These are phyloP conservation scores for Gnetum montanum DNA, from an alignment of 75 land plant species.

Conservation along the genomic window DNA sequence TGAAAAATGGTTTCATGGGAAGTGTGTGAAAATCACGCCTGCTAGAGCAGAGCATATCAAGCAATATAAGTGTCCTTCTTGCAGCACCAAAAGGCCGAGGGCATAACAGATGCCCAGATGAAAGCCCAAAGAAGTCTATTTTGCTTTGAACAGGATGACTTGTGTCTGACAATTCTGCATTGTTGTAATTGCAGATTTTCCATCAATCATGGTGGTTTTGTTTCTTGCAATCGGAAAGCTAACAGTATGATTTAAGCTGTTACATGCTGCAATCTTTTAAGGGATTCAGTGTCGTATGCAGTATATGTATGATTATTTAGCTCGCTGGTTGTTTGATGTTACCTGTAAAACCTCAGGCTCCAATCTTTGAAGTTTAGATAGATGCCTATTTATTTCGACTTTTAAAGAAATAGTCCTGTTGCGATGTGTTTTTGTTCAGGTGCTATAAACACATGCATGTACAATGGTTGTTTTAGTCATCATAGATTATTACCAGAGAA, in stretches of 20 bases:
- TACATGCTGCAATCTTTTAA: not conserved
- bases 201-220: not conserved
- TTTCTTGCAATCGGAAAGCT: not conserved
- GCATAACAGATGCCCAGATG: not conserved
- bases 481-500: no score
- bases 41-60: constrained; percentile 65
- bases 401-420: no score
- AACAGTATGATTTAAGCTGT: not conserved
- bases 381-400: not conserved
- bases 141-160: not conserved
- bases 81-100: constrained; percentile 46
- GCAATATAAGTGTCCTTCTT: constrained; percentile 58
- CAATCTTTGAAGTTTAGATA: not conserved
- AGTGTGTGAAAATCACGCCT: constrained; percentile 61
- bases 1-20: constrained; percentile 62
- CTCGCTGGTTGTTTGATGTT: not conserved
- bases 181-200: not conserved
- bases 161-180: not conserved
- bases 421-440: no score
- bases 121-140: not conserved
- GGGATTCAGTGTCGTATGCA: not conserved
- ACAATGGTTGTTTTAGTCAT: no score
- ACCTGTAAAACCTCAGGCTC: not conserved
- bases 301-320: not conserved
- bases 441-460: no score